Evolutionary conservation across 306 rosid genomes (phyloP), one percentile per base, ranked within the genome.

Genomic region (Gillenia trifoliata): DNA sequence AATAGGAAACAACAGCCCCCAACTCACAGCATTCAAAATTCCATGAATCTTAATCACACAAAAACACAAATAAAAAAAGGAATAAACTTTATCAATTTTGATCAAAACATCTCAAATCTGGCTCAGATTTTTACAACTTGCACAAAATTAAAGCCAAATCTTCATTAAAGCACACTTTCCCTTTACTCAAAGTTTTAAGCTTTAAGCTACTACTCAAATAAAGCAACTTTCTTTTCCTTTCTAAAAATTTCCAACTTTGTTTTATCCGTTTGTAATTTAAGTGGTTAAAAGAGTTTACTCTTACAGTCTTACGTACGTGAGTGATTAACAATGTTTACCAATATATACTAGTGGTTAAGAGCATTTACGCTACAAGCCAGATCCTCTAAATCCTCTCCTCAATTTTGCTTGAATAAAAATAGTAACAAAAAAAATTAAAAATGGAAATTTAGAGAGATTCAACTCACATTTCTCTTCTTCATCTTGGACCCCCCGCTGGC

Each of bases 1-100:
- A 52, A 82, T 34, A 1, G 98, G 98, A 79, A 91, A 93, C 69
- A 93, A 55, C 26, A 91, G 13, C n/a, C 98, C 98, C 98, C 98
- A 93, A 82, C 98, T 88, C 82, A 93, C 88, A 5, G 82, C 86
- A 77, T 93, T 93, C 43, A 93, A 77, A 34, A 89, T 38, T 43
- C 97, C 98, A 75, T 93, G 96, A 84, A 86, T 88, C 98, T 93
- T 74, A 64, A 45, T 8, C 64, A 38, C 5, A 16, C 66, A 23
- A 36, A 66, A 72, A 71, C 0, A 65, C 12, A 52, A 74, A 75
- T 23, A 60, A 84, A 26, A 57, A 64, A 68, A 25, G 41, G 77
- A 19, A 54, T n/a, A 29, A 8, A 60, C 19, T 47, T 38, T 17
- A 20, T 26, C 59, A 67, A n/a, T 4, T 40, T 16, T 30, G 13